A percentile compares a stretch with the other conserved stretches of the same genome.
Conservation (phyloP, 495 filamentous ascomycete genomes). For the Paragyromitra xinjiangensis region DNA sequence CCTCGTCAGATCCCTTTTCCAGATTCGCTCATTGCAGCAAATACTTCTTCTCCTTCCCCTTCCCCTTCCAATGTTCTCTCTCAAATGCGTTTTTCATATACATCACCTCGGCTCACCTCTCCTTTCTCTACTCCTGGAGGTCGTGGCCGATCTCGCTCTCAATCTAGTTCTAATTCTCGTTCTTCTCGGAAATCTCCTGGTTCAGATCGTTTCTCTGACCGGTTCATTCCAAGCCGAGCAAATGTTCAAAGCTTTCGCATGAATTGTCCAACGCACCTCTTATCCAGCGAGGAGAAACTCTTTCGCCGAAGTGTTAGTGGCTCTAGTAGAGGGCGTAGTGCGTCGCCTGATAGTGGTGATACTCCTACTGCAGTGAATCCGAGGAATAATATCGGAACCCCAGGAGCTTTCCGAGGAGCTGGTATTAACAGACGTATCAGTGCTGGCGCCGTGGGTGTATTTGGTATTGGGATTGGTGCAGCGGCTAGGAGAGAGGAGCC, state of each 20-base stretch:
- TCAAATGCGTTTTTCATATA: constrained; percentile 45
- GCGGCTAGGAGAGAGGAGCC: constrained; percentile 50
- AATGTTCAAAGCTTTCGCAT: constrained; percentile 55
- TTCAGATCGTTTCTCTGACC: constrained; percentile 45
- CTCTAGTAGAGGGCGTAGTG: constrained; percentile 36
- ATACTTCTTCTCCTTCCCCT: constrained; percentile 14
- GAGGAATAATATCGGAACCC: constrained; percentile 27
- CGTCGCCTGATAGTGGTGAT: constrained; percentile 39
- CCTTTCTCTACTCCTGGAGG: constrained; percentile 42
- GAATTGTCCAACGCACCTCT: constrained; percentile 50
- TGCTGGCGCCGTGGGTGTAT: constrained; percentile 53
- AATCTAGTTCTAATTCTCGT: constrained; percentile 39
- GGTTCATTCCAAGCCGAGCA: constrained; percentile 54
- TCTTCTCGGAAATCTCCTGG: constrained; percentile 33
- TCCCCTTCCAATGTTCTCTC: constrained; percentile 35
- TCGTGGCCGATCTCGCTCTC: constrained; percentile 31
- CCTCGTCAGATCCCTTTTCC: constrained; percentile 30
- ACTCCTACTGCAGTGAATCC: not conserved
- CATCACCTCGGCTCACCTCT: constrained; percentile 30
- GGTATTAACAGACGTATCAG: constrained; percentile 54
- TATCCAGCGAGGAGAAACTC: constrained; percentile 56
- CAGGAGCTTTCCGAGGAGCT: constrained; percentile 15
- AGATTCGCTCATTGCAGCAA: constrained; percentile 25
- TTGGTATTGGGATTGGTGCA: constrained; percentile 51
- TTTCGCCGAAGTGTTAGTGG: constrained; percentile 49